phyloP scores from a whole-genome alignment of 2,329 filamentous ascomycete species.

The Fusarium nanum region DNA sequence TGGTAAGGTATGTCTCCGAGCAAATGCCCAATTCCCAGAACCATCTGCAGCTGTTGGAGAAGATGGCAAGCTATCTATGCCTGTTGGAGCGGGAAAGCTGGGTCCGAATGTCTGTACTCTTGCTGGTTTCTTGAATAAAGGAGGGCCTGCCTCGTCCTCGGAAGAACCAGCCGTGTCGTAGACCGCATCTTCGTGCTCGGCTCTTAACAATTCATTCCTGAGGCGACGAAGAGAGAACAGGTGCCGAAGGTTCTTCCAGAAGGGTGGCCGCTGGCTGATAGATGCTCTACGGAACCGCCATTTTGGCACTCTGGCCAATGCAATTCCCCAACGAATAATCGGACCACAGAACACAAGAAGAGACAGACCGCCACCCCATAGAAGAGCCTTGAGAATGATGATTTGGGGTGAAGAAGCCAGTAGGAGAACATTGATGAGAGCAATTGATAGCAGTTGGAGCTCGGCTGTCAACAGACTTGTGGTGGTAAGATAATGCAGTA shows the following conservation, averaged over 20 bases:
- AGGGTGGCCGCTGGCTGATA: slow-evolving; percentile 51
- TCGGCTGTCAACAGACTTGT: slow-evolving; percentile 90
- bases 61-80: slow-evolving; percentile 31
- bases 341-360: slow-evolving; percentile 78
- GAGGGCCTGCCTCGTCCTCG: slow-evolving; percentile 48
- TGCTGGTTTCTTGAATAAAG: slow-evolving; percentile 36
- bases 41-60: slow-evolving; percentile 34
- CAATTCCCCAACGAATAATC: slow-evolving; percentile 84
- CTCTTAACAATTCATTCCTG: slow-evolving; percentile 53
- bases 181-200: slow-evolving; percentile 48
- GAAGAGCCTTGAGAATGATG: slow-evolving; percentile 83
- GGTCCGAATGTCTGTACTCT: slow-evolving; percentile 50
- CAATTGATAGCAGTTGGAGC: slow-evolving; percentile 85
- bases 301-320: slow-evolving; percentile 86
- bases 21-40: slow-evolving; percentile 38
- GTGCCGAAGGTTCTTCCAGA: slow-evolving; percentile 55
- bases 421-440: slow-evolving; percentile 83
- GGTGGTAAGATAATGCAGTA: slow-evolving; percentile 83
- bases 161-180: slow-evolving; percentile 50
- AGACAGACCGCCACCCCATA: slow-evolving; percentile 85
- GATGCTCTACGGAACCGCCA: slow-evolving; percentile 82
- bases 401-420: slow-evolving; percentile 84
- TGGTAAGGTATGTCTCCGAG: slow-evolving; percentile 66
- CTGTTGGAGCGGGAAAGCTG: slow-evolving; percentile 11
- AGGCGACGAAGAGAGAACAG: slow-evolving; percentile 61